Evolutionary conservation across 208 protist species (phyloP), one percentile per base, ranked within the genome.

Genomic region (Crithidia fasciculata): DNA sequence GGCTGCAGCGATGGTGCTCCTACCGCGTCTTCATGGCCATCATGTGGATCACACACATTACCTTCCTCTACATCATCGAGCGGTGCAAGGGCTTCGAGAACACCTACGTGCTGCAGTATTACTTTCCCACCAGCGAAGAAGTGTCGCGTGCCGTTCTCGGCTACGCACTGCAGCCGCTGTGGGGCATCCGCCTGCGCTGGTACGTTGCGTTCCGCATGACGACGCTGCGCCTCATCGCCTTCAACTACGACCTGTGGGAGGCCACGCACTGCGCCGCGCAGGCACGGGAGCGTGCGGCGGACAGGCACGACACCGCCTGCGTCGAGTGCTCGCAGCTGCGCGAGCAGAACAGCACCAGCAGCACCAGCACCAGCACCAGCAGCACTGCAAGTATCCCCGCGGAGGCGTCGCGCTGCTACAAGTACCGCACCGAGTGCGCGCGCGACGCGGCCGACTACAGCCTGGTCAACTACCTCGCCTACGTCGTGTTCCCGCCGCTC

Each of bases 401-500:
- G 44, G 73, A 78, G 56, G 45, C 59, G 61, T 73, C 56, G 69
- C 66, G 77, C 45, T 94, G 84, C 60, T 95, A 85, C 67, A 80
- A 78, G 74, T 84, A 80, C 70, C 87, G 76, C 78, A 87, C 79
- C 66, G 85, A 86, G 75, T 89, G 65, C 68, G 56, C 87, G 40
- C 76, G 83, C 40, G 60, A 81, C 36, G 15, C 53, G 12, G 39
- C 56, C 28, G 79, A 96, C 28, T 98, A 96, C 82, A 86, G 76
- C 67, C 59, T 98, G 4, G 10, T 90, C 4, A 69, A 88, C 60
- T 98, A 92, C 76, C 59, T 95, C 68, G 90, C 88, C 36, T 98
- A 97, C 61, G 67, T 96, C 18, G 83, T 95, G 54, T 98, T 97
- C 79, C 65, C 84, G 3, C 96, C 96, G 44, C 76, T 98, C 10